phyloP scores from a whole-genome alignment of 2,329 filamentous ascomycete species.

The Thielaviopsis ethacetica region DNA sequence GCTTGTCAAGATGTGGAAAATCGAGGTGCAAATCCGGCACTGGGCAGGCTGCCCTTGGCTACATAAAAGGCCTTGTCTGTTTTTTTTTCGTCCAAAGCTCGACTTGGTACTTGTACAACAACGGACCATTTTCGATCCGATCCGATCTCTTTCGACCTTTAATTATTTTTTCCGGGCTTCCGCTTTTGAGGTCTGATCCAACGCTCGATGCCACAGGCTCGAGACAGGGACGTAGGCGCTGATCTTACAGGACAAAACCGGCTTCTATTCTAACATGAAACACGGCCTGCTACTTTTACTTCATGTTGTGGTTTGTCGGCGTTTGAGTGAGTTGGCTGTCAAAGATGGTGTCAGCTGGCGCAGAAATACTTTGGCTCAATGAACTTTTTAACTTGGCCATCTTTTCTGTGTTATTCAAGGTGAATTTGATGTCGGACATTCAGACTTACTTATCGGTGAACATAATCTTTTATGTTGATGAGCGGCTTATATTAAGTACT shows the following conservation, averaged over 20 bases:
- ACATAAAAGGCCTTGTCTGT: not conserved
- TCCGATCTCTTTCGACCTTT: not conserved
- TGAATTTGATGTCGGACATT: too few species aligned
- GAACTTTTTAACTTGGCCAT: too few species aligned
- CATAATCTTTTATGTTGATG: too few species aligned
- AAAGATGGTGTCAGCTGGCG: too few species aligned
- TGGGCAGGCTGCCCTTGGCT: not conserved
- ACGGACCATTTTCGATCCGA: not conserved
- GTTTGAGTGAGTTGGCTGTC: too few species aligned
- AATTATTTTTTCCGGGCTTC: not conserved
- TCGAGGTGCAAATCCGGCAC: not conserved
- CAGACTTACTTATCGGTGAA: too few species aligned
- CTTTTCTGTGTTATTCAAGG: too few species aligned
- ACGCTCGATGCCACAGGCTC: not conserved
- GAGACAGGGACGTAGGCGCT: not conserved
- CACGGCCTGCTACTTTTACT: not conserved
- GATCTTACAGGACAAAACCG: not conserved
- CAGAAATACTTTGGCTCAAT: too few species aligned
- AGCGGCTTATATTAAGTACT: too few species aligned
- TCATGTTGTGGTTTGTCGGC: too few species aligned
- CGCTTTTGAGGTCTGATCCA: not conserved
- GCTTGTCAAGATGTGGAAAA: not conserved
- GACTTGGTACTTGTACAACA: not conserved
- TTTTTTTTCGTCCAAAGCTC: not conserved
- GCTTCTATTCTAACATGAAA: not conserved